Percentiles rank a stretch among this genome's conserved stretches.
Evolutionary conservation across 306 rosid genomes (phyloP).

Genomic region (Prunus armeniaca): DNA sequence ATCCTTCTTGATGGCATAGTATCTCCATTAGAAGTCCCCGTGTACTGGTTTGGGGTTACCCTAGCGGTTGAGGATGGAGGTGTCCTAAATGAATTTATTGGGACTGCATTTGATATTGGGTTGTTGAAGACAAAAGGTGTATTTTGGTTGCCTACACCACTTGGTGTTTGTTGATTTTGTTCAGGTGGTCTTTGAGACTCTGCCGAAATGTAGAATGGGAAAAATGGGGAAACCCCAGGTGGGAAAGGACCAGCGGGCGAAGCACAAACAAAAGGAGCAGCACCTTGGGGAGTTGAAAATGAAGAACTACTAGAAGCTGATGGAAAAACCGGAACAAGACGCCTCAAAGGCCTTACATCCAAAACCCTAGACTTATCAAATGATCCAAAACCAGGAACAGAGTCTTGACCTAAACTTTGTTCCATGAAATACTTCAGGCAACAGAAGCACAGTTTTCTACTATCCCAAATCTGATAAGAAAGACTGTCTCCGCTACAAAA

Average conservation of each 20-base stretch:
- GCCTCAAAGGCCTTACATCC: constrained; percentile 76
- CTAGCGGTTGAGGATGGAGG: constrained; percentile 33
- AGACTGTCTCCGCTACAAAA: background rate
- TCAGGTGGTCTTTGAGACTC: constrained; percentile 56
- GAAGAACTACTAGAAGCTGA: constrained; percentile 59
- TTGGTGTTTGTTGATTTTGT: constrained; percentile 42
- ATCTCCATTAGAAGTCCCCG: constrained; percentile 28
- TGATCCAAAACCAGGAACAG: constrained; percentile 46
- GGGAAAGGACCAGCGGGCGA: constrained; percentile 95
- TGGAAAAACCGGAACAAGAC: constrained; percentile 77
- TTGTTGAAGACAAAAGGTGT: constrained; percentile 21
- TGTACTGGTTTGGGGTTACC: background rate
- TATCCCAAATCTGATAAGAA: background rate
- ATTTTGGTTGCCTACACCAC: constrained; percentile 7
- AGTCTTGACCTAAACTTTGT: constrained; percentile 53
- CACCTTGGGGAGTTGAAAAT: constrained; percentile 60
- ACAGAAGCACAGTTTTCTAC: constrained; percentile 16
- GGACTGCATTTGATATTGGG: constrained; percentile 62
- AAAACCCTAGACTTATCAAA: constrained; percentile 86
- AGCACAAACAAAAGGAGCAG: constrained; percentile 81
- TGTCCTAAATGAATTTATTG: constrained; percentile 68
- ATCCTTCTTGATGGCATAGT: constrained; percentile 33
- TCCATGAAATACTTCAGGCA: constrained; percentile 52
- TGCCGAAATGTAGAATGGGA: constrained; percentile 56
- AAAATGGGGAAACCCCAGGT: constrained; percentile 66